These are phyloP conservation scores for Kazachstania sp. DNA, from an alignment of 1,139 yeast genomes.

Conservation along the genomic window DNA sequence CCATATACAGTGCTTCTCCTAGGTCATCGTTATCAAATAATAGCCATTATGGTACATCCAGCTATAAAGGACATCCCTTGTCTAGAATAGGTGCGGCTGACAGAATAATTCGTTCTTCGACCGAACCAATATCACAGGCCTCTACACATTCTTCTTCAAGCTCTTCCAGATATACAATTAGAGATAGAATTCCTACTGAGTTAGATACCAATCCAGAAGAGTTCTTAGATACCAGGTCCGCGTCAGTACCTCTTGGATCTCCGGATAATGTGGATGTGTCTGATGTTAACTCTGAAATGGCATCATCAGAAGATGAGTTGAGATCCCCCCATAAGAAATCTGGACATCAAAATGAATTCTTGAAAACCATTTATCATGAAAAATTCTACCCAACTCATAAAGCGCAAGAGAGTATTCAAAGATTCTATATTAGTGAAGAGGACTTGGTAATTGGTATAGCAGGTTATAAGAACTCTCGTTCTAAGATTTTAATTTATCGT, in stretches of 20 bases:
- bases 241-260: slow-evolving; percentile 13
- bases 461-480: slow-evolving; percentile 56
- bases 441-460: slow-evolving; percentile 92
- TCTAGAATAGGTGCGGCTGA: slow-evolving; percentile 7
- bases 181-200: slow-evolving; percentile 38
- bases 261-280: slow-evolving; percentile 15
- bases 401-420: slow-evolving; percentile 48
- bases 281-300: slow-evolving; percentile 21
- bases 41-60: slow-evolving; percentile 9
- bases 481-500: slow-evolving; percentile 44
- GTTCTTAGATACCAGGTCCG: slow-evolving; percentile 15
- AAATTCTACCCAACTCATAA: slow-evolving; percentile 39
- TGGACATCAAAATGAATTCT: slow-evolving; percentile 22
- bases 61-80: slow-evolving; percentile 14
- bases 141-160: slow-evolving; percentile 31
- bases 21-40: slow-evolving; percentile 11
- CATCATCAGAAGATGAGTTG: slow-evolving; percentile 19
- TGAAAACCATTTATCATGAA: slow-evolving; percentile 34
- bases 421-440: slow-evolving; percentile 90
- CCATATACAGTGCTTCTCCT: slow-evolving; percentile 15
- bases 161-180: slow-evolving; percentile 33
- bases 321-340: slow-evolving; percentile 19
- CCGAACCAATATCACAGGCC: slow-evolving; percentile 8
- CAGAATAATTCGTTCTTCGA: slow-evolving; percentile 1
- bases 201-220: slow-evolving; percentile 29